Evolutionary conservation across 345 rosid genomes (phyloP).

Genomic region (Salix exigua): DNA sequence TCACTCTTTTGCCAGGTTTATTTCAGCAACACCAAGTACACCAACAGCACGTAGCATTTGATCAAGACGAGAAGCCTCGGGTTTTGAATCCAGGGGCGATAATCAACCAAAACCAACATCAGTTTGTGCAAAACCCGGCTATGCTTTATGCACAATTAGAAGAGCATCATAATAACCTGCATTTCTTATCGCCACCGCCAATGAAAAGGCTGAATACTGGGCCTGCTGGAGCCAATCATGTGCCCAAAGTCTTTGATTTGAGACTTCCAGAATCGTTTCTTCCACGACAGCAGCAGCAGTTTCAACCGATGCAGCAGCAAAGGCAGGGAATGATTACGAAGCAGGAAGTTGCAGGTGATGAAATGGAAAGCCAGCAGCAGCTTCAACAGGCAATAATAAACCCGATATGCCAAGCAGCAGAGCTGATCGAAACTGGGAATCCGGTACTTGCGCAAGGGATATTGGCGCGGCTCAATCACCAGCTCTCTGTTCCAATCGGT

Average conservation of each 20-base stretch:
- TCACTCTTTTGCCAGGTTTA: conserved; percentile 16
- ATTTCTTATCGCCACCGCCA: conserved; percentile 42
- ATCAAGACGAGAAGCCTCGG: conserved; percentile 46
- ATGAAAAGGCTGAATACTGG: conserved; percentile 32
- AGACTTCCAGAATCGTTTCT: conserved; percentile 39
- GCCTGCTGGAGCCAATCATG: conserved; percentile 10
- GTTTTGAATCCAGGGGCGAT: conserved; percentile 41
- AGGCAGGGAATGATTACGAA: conserved; percentile 22
- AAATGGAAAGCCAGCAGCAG: conserved; percentile 52
- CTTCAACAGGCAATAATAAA: conserved; percentile 62
- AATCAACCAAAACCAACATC: conserved; percentile 51
- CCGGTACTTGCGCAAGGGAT: conserved; percentile 94
- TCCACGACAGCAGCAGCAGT: conserved; percentile 32
- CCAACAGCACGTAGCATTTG: conserved; percentile 17
- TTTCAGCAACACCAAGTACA: conserved; percentile 25
- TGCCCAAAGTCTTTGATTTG: conserved; percentile 11
- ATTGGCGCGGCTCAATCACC: conserved; percentile 99
- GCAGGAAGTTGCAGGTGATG: conserved; percentile 39
- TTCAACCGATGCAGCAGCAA: conserved; percentile 35
- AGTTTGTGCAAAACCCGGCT: conserved; percentile 42
- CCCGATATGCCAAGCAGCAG: conserved; percentile 81
- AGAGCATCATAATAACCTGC: conserved; percentile 34
- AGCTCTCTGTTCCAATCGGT: conserved; percentile 66
- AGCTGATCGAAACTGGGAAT: conserved; percentile 77
- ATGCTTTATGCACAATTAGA: conserved; percentile 40